phyloP scores from a whole-genome alignment of 164 flowering plant species.

The Euptelea pleiosperma region DNA sequence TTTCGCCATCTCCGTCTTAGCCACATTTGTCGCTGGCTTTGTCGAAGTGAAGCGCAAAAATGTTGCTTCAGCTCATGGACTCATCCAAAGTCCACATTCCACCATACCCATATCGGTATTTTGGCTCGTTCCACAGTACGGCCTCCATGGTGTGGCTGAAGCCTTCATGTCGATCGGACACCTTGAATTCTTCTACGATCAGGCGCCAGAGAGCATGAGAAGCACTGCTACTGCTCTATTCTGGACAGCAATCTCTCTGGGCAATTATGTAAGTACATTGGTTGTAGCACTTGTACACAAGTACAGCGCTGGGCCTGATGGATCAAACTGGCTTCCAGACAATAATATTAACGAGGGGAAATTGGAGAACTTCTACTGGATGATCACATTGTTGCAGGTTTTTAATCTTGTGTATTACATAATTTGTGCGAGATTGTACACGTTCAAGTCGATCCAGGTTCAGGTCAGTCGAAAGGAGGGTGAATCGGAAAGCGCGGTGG shows the following conservation, averaged over 20 bases:
- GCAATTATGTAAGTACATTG: constrained; percentile 57
- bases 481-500: too few relatives aligned
- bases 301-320: too few relatives aligned
- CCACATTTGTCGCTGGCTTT: constrained; percentile 68
- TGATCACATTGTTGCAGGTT: constrained; percentile 50
- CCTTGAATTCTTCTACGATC: constrained; percentile 72
- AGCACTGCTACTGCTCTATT: constrained; percentile 65
- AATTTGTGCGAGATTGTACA: constrained; percentile 48
- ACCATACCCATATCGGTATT: constrained; percentile 51
- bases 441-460: constrained; percentile 49
- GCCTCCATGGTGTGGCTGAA: constrained; percentile 73
- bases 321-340: constrained; percentile 60
- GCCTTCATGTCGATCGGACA: constrained; percentile 82
- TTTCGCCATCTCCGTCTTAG: constrained; percentile 50
- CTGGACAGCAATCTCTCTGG: constrained; percentile 58
- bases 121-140: constrained; percentile 75
- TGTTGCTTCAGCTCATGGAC: constrained; percentile 40
- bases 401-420: constrained; percentile 49
- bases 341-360: constrained; percentile 51
- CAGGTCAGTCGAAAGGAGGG: too few relatives aligned
- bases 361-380: constrained; percentile 66
- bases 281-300: constrained; percentile 53
- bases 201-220: constrained; percentile 75
- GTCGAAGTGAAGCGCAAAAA: constrained; percentile 57
- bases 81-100: constrained; percentile 23